Evolutionary conservation across 805 yeast species (phyloP), one percentile per base, ranked within the genome.

Genomic region (Torulaspora franciscae): DNA sequence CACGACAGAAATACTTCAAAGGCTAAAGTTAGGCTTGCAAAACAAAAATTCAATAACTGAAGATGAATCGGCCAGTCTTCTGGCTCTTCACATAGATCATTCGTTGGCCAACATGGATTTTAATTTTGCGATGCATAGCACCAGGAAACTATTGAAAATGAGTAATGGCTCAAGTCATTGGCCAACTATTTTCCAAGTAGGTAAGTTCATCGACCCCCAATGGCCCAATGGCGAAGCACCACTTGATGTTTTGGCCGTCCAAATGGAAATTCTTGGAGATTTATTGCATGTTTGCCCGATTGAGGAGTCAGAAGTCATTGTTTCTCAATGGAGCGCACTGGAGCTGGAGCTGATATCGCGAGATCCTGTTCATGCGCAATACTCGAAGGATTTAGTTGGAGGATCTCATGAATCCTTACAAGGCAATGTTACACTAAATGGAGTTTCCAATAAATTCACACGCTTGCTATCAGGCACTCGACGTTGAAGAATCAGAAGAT

Each of bases 141-240:
- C 76, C 1, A 52, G 54, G n/a, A 68, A 63, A 15, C 59, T 77
- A 32, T 55, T 77, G 7, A 37, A 48, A 26, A 43, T 32, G 33
- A 33, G 36, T 13, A 32, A 38, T 26, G 49, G 24, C 44, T 26
- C 56, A 42, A 66, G 66, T 13, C 65, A 70, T 38, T 88, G 96
- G 95, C 71, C 80, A 22, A 78, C 85, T 0, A 78, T 83, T 49
- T 83, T 81, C 55, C 95, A 86, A 54, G 80, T 83, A 3, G 85
- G 85, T 3, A 83, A 84, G 62, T 75, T 61, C 61, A 56, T 65
- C 26, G 71, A 77, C 14, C 76, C 78, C 6, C 62, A 62, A 19
- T 71, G 78, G 78, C 54, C 55, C 4, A 69, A 67, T 24, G 53
- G 66, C 23, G 68, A 64, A 33, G 60, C 60, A 2, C 73, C 75